Evolutionary conservation across 1,284 basidiomycete species (phyloP), one percentile per base, ranked within the genome.

Genomic region (Fistulinella staudtii): DNA sequence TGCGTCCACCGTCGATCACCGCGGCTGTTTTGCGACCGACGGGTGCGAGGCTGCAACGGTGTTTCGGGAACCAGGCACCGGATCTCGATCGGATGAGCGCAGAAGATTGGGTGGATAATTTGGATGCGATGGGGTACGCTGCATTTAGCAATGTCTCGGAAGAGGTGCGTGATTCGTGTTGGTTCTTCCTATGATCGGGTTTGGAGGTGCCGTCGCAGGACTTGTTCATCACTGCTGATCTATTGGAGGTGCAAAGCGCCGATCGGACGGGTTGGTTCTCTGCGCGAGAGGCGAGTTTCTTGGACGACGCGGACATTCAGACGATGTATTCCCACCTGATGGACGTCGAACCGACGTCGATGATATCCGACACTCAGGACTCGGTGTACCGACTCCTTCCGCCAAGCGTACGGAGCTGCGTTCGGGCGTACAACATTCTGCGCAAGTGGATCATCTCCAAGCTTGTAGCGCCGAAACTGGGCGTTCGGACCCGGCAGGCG

Each of bases 181-280:
- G 24, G 43, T 8, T 13, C 21, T 14, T 2, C 8, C 8, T n/a
- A 6, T 18, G 15, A 18, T 8, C 8, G 7, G 8, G n/a, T n/a
- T 8, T 18, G 15, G 17, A 18, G 17, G 18, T 34, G 20, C 15
- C 13, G 13, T 13, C 51, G 10, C 52, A 84, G 84, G 88, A 90
- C 63, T 68, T 90, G 29, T 82, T 86, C 54, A 71, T 81, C 37
- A 80, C 84, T 14, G 75, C 79, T 4, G 87, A 91, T 59, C 66
- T 89, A 15, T 71, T 91, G 13, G 88, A 91, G 61, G 77, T 86
- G 1, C 88, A 90, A 61, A 82, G 77, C 5, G 76, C 77, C 14
- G 88, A 91, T 60, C 76, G 79, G 27, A 81, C 77, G 3, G 87
- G 84, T 2, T 91, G 88, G 87, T 85, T 86, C 64, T 69, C 75